These are phyloP conservation scores for Suhomyces emberorum DNA, from an alignment of 805 yeast genomes.

Conservation along the genomic window DNA sequence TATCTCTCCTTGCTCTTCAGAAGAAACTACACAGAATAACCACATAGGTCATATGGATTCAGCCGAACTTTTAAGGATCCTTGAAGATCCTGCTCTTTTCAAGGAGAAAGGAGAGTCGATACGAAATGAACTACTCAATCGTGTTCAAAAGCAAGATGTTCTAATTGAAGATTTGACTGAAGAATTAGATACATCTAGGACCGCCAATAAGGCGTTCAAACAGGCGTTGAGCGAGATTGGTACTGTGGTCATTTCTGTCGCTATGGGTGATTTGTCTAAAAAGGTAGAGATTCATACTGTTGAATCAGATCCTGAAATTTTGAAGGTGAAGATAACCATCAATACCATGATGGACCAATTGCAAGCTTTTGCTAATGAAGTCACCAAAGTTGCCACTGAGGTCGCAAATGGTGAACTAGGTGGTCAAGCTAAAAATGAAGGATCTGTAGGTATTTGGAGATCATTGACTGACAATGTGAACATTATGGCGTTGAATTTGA, in stretches of 20 bases:
- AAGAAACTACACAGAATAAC: background rate
- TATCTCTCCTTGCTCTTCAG: background rate
- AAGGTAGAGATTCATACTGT: conserved; percentile 71
- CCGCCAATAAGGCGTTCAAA: conserved; percentile 68
- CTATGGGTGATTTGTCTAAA: conserved; percentile 82
- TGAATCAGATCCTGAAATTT: conserved; percentile 75
- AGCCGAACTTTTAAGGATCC: conserved; percentile 29
- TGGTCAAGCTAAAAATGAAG: conserved; percentile 81
- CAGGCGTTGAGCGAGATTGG: conserved; percentile 77
- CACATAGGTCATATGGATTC: conserved; percentile 24
- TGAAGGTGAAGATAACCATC: conserved; percentile 75
- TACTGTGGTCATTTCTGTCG: conserved; percentile 82
- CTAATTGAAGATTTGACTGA: conserved; percentile 22
- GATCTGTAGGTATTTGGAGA: conserved; percentile 88
- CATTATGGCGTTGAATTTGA: conserved; percentile 82
- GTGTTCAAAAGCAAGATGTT: conserved; percentile 29
- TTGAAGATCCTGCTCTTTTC: conserved; percentile 38
- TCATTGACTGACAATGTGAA: conserved; percentile 80
- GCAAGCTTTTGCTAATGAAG: conserved; percentile 77
- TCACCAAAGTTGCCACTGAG: conserved; percentile 81
- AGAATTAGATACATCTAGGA: conserved; percentile 34
- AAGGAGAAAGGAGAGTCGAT: conserved; percentile 24
- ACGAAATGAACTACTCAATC: conserved; percentile 28
- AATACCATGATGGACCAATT: conserved; percentile 88
- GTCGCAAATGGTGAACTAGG: conserved; percentile 89